These are phyloP conservation scores for Solanum pinnatisectum DNA, from an alignment of 257 asterid genomes.

Conservation along the genomic window DNA sequence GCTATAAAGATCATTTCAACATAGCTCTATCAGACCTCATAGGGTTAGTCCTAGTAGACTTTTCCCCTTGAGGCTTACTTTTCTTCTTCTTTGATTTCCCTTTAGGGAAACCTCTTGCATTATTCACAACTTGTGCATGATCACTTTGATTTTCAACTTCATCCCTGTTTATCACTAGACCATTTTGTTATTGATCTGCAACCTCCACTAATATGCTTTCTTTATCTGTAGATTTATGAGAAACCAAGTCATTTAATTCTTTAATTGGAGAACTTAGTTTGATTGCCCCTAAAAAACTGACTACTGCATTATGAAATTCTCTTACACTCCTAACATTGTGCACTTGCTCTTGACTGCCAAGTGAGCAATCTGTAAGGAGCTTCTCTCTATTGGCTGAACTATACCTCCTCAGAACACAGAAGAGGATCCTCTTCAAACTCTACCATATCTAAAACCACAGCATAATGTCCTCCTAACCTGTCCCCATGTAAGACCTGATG, in stretches of 20 bases:
- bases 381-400: too few species aligned
- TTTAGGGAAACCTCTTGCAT: neutral
- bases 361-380: too few species aligned
- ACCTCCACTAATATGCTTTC: neutral
- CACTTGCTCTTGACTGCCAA: neutral
- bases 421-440: neutral
- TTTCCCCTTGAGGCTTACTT: neutral
- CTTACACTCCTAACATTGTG: neutral
- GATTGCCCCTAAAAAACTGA: neutral
- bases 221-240: too few species aligned
- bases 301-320: neutral
- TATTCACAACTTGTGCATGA: too few species aligned
- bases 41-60: neutral
- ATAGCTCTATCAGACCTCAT: neutral
- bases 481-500: neutral
- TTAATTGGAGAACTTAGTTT: neutral
- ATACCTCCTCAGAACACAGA: neutral
- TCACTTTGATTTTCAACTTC: too few species aligned
- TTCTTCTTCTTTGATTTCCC: neutral
- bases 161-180: too few species aligned
- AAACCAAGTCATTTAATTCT: neutral
- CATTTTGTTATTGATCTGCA: neutral
- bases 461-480: neutral
- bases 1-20: neutral
- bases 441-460: neutral